Percentiles rank a stretch among this genome's conserved stretches.
Conservation (phyloP, 2,329 filamentous ascomycete species). For the Hirsutella rhossiliensis region DNA sequence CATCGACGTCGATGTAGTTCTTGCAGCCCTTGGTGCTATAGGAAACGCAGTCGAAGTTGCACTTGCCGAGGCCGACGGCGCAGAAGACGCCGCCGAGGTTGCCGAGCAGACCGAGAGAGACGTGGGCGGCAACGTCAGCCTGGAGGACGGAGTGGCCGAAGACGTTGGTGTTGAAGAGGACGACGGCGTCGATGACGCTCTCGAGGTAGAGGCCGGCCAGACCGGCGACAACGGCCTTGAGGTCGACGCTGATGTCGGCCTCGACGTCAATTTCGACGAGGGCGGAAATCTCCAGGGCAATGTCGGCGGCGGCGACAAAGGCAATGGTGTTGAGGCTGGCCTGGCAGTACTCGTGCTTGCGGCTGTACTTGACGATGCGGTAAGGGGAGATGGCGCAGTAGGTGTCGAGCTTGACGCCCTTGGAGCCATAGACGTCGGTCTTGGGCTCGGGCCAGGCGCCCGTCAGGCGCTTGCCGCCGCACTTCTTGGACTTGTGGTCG, state of each 20-base stretch:
- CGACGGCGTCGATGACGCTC: constrained; percentile 16
- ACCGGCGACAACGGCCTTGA: constrained; percentile 19
- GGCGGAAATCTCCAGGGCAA: constrained; percentile 13
- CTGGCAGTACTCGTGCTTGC: constrained; percentile 22
- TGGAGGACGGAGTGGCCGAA: constrained; percentile 17
- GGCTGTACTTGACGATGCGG: constrained; percentile 22
- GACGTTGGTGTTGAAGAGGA: constrained; percentile 24
- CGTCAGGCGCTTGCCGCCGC: constrained; percentile 12
- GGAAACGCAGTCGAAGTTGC: constrained; percentile 25
- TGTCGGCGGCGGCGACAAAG: constrained; percentile 19
- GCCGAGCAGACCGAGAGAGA: constrained; percentile 13
- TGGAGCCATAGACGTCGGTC: constrained; percentile 11
- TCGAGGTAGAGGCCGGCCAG: constrained; percentile 21
- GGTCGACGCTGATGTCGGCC: constrained; percentile 14
- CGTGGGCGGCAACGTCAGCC: constrained; percentile 13
- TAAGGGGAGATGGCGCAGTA: constrained; percentile 23
- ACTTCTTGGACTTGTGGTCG: constrained; percentile 17
- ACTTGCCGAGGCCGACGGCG: constrained; percentile 18
- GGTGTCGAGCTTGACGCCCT: constrained; percentile 14
- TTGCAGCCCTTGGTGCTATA: constrained; percentile 24
- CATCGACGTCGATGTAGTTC: constrained; percentile 22
- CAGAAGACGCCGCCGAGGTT: constrained; percentile 13
- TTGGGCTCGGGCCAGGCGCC: constrained; percentile 23
- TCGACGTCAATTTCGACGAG: constrained; percentile 8
- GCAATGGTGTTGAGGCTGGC: constrained; percentile 18